Conservation (phyloP, 2,329 filamentous ascomycete genomes). For the Blumeriella jaapii region DNA sequence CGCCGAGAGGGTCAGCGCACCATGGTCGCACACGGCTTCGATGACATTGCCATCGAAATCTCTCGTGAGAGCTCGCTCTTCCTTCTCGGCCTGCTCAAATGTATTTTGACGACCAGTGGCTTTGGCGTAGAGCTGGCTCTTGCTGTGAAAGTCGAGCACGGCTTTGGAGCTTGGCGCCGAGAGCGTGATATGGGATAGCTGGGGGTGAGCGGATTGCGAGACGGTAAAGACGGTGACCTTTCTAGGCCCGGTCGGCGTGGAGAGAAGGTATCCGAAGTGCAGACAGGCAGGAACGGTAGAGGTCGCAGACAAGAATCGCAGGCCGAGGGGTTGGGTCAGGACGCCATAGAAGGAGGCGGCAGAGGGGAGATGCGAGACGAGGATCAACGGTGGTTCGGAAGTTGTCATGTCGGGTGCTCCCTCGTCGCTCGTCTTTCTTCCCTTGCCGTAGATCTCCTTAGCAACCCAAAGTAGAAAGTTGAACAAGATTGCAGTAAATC, state of each 20-base stretch:
- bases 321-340: slow-evolving; percentile 65
- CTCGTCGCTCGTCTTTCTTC: no score
- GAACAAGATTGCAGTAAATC: no score
- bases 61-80: slow-evolving; percentile 40
- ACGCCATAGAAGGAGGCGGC: slow-evolving; percentile 78
- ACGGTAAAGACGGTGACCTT: slow-evolving; percentile 29
- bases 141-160: slow-evolving; percentile 60
- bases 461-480: no score
- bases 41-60: slow-evolving; percentile 80
- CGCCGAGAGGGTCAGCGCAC: neutral
- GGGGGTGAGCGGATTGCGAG: slow-evolving; percentile 33
- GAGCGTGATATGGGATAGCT: slow-evolving; percentile 39
- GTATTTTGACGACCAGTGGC: slow-evolving; percentile 3
- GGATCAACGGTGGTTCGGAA: slow-evolving; percentile 33
- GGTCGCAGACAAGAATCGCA: slow-evolving; percentile 34
- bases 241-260: slow-evolving; percentile 5
- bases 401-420: slow-evolving; percentile 1
- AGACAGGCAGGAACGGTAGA: slow-evolving; percentile 17
- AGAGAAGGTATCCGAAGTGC: slow-evolving; percentile 32
- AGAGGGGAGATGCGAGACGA: slow-evolving; percentile 66
- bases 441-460: neutral
- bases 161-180: slow-evolving; percentile 52
- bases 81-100: slow-evolving; percentile 9
- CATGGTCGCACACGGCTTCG: slow-evolving; percentile 55
- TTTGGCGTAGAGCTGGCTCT: slow-evolving; percentile 24